A percentile compares a stretch with the other conserved stretches of the same genome.
phyloP scores from a whole-genome alignment of 768 basidiomycete genomes.

The Candolleomyces efflorescens region DNA sequence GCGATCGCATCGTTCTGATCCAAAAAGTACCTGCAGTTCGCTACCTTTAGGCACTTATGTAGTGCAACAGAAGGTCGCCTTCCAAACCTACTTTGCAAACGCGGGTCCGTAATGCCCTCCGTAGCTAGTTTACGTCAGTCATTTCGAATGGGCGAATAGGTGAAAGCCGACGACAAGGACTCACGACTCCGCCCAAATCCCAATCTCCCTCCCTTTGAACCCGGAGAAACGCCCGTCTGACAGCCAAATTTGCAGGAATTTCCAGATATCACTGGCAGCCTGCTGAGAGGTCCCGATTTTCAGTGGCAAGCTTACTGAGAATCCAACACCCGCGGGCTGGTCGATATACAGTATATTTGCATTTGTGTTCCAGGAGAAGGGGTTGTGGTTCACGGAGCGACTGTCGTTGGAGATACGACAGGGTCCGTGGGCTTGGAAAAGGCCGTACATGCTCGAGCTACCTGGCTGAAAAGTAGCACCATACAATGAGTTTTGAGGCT shows the following conservation, averaged over 20 bases:
- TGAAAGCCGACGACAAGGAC: conserved; percentile 6
- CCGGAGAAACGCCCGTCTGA: conserved; percentile 49
- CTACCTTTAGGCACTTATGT: too few relatives aligned
- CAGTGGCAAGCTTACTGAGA: conserved; percentile 47
- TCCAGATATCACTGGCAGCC: conserved; percentile 58
- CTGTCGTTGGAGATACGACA: conserved; percentile 61
- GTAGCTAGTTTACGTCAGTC: conserved; percentile 34
- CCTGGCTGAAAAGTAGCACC: conserved; percentile 35
- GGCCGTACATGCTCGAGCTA: conserved; percentile 54
- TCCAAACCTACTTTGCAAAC: conserved; percentile 46
- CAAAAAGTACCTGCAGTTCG: conserved; percentile 41
- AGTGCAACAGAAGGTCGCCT: too few relatives aligned
- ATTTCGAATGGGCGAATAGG: too few relatives aligned
- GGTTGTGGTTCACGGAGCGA: conserved; percentile 43
- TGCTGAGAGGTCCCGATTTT: conserved; percentile 46
- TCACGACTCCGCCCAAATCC: conserved; percentile 62
- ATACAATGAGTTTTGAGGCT: not conserved
- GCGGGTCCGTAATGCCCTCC: conserved; percentile 70
- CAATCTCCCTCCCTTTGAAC: conserved; percentile 41
- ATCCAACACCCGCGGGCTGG: conserved; percentile 60
- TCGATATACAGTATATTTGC: conserved; percentile 60
- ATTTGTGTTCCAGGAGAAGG: conserved; percentile 55
- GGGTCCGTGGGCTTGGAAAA: conserved; percentile 75
- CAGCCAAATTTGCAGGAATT: conserved; percentile 61
- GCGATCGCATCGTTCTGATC: conserved; percentile 55